Percentiles rank a stretch among this genome's conserved stretches.
Conservation (phyloP, 2,329 filamentous ascomycete species). For the Apiospora saccharicola region DNA sequence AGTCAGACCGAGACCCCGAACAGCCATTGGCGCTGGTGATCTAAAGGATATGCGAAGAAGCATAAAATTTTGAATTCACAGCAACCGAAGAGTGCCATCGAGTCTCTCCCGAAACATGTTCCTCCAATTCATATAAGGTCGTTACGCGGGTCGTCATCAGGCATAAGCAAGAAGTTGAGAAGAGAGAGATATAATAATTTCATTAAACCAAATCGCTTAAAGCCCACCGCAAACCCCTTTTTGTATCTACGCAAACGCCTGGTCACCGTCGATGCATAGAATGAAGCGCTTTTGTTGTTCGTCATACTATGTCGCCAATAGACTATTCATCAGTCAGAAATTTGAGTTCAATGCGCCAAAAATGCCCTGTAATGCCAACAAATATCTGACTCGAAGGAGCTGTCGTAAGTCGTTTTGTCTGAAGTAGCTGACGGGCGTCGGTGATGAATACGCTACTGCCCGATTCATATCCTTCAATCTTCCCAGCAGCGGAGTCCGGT, state of each 20-base stretch:
- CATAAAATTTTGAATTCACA: background rate
- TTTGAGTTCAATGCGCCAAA: conserved; percentile 14
- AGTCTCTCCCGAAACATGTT: background rate
- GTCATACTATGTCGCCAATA: conserved; percentile 4
- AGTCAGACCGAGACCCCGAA: background rate
- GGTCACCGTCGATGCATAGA: conserved; percentile 12
- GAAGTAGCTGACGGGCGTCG: background rate
- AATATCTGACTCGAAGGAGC: background rate
- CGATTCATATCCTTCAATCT: background rate
- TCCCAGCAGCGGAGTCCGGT: background rate
- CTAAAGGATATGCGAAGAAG: background rate
- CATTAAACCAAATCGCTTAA: background rate
- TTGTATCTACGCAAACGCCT: conserved; percentile 16
- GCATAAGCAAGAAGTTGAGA: background rate
- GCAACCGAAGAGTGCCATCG: background rate
- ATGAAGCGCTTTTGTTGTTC: conserved; percentile 11
- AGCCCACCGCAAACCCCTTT: conserved; percentile 11
- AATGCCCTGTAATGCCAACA: background rate
- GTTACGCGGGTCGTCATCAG: background rate
- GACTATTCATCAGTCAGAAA: background rate
- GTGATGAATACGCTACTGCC: background rate
- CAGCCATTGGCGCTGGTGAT: background rate
- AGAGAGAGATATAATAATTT: background rate
- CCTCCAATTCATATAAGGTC: background rate
- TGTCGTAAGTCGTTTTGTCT: conserved; percentile 4